Base-by-base conservation (phyloP, 164 flowering plant genomes). In the Macadamia tetraphylla region DNA sequence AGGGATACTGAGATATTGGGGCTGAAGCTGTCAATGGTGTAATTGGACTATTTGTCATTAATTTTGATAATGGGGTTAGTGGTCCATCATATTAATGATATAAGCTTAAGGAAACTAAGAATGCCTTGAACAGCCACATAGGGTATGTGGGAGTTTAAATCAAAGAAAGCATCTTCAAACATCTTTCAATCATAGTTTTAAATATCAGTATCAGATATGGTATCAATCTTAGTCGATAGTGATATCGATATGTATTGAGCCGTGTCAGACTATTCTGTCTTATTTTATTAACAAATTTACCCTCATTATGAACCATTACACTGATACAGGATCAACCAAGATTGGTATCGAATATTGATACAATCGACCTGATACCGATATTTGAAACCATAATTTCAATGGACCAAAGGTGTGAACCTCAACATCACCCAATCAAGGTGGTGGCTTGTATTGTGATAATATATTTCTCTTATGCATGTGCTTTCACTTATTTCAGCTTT, bases 391-490 rank as follows among this genome's bases (percentile, higher is more conserved):
- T 23, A 23, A 23, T 23, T 23, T 23, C 23, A 23, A 23, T 23
- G 23, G 23, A 0, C 23, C 23, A 35, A 49, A 68, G 64, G 49
- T 58, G n/a, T 15, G 48, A 40, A 17, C 14, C 40, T 42, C 49
- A 23, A 18, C 58, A 40, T 53, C 57, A 60, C 30, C 65, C 32
- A 60, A 61, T 68, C 40, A 64, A 60, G 46, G 17, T 17, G 48
- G 48, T 68, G 51, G 13, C 35, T 62, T 8, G 56, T 44, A 8
- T 9, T 31, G 29, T 18, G 9, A 56, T 64, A n/a, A 43, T 58
- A 32, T 40, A 15, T 58, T 49, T 67, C n/a, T 49, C 13, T 63
- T 46, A 60, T 42, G n/a, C 76, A 73, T 69, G 76, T 73, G 76
- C 72, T 55, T 67, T 64, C 65, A 51, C 60, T 68, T 60, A 18